phyloP scores from a whole-genome alignment of 2,329 filamentous ascomycete species.

The Botrytis pseudocinerea region DNA sequence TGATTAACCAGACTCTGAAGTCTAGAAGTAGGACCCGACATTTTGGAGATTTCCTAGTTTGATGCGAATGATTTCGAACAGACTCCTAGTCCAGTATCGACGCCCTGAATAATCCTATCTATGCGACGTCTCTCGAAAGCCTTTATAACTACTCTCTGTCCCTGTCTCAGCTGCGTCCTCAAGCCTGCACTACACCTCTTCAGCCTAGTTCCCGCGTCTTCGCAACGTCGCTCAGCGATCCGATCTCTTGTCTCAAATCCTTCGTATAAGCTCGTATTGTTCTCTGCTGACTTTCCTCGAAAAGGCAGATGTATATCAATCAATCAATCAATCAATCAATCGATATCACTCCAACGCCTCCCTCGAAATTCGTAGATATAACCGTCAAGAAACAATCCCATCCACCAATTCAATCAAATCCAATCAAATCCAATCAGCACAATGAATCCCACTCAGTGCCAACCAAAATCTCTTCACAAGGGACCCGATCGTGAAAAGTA shows the following conservation, averaged over 20 bases:
- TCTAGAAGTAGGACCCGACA: slow-evolving; percentile 65
- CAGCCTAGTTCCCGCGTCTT: not conserved
- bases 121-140: not conserved
- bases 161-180: not conserved
- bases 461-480: not conserved
- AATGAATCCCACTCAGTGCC: not conserved
- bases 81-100: too few relatives aligned
- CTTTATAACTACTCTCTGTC: not conserved
- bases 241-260: not conserved
- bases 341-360: not conserved
- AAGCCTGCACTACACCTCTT: not conserved
- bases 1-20: slow-evolving; percentile 60
- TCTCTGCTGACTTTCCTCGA: not conserved
- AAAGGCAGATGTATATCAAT: not conserved
- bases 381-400: not conserved
- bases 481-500: not conserved
- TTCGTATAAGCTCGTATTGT: not conserved
- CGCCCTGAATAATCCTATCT: not conserved
- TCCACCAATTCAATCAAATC: not conserved
- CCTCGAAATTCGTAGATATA: not conserved
- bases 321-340: not conserved
- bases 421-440: not conserved
- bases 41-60: slow-evolving; percentile 42
- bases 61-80: not conserved
- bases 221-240: too few relatives aligned